These are phyloP conservation scores for Globisporangium paddicum DNA, from an alignment of 352 stramenopile species.

Conservation along the genomic window DNA sequence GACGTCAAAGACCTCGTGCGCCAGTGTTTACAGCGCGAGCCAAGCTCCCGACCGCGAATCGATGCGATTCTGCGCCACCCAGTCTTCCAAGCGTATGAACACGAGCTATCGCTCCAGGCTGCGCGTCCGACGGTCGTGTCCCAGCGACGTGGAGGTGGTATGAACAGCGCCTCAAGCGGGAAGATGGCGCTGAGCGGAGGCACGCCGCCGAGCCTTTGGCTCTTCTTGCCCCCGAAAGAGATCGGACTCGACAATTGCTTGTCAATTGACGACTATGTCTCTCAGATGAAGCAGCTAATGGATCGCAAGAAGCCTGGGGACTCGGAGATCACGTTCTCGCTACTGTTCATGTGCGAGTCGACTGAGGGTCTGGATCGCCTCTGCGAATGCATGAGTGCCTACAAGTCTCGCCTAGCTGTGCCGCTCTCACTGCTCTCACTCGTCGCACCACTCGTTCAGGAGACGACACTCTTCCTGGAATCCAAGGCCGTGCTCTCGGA, in stretches of 20 bases:
- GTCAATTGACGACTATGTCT: slow-evolving; percentile 44
- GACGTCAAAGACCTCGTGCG: slow-evolving; percentile 38
- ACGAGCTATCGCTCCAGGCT: slow-evolving; percentile 7
- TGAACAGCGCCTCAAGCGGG: neutral
- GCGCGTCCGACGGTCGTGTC: neutral
- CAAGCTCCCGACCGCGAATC: slow-evolving; percentile 34
- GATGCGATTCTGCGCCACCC: slow-evolving; percentile 31
- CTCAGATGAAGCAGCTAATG: slow-evolving; percentile 30
- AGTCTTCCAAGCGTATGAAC: slow-evolving; percentile 29
- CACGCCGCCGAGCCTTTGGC: slow-evolving; percentile 52
- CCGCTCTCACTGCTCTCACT: slow-evolving; percentile 48
- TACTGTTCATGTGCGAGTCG: slow-evolving; percentile 63
- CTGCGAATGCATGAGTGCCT: slow-evolving; percentile 13
- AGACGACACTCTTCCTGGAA: slow-evolving; percentile 60
- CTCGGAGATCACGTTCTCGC: slow-evolving; percentile 39
- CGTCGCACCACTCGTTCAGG: slow-evolving; percentile 54
- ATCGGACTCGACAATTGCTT: slow-evolving; percentile 29
- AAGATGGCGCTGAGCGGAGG: slow-evolving; percentile 13
- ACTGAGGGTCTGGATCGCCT: slow-evolving; percentile 20
- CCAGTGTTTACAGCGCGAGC: slow-evolving; percentile 33
- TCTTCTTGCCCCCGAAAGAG: slow-evolving; percentile 48
- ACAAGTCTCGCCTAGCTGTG: slow-evolving; percentile 25
- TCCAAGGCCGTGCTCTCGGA: slow-evolving; percentile 38
- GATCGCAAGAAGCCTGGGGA: slow-evolving; percentile 15
- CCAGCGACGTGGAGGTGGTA: neutral